A percentile compares a stretch with the other conserved stretches of the same genome.
phyloP scores from a whole-genome alignment of 1,284 basidiomycete species.

The Moesziomyces sp. region DNA sequence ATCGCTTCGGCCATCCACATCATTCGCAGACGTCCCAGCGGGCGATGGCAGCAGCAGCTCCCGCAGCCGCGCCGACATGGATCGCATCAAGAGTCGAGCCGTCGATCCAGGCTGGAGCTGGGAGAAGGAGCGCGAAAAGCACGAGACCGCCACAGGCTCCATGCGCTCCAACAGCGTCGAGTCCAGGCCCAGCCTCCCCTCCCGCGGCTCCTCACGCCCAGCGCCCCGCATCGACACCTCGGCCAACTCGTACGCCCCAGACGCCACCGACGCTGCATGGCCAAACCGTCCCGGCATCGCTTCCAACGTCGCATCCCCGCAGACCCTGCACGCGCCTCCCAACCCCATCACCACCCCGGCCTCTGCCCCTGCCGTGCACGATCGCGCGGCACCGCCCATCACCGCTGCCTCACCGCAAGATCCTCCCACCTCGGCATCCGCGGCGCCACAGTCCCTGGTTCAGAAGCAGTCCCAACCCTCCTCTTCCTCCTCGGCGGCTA shows the following conservation, averaged over 20 bases:
- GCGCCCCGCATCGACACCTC: conserved; percentile 38
- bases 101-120: conserved; percentile 54
- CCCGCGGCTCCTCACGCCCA: conserved; percentile 29
- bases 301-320: conserved; percentile 36
- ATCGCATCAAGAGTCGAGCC: conserved; percentile 48
- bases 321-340: conserved; percentile 21
- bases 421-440: not conserved
- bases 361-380: not conserved
- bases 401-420: not conserved
- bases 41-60: conserved; percentile 12
- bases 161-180: conserved; percentile 39
- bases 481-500: conserved; percentile 6
- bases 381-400: conserved; percentile 7
- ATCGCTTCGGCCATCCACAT: conserved; percentile 32
- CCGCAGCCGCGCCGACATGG: conserved; percentile 46
- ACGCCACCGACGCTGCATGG: conserved; percentile 5
- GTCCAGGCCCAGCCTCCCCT: conserved; percentile 35
- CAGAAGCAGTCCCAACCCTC: conserved; percentile 13
- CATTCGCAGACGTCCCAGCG: conserved; percentile 17
- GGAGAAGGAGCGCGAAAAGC: conserved; percentile 44
- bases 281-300: conserved; percentile 10
- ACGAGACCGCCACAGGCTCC: conserved; percentile 22
- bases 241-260: not conserved
- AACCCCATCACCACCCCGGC: conserved; percentile 14
- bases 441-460: conserved; percentile 1